These are phyloP conservation scores for Pseudomonodictys pantanalensis DNA, from an alignment of 495 filamentous ascomycete genomes.

Conservation along the genomic window DNA sequence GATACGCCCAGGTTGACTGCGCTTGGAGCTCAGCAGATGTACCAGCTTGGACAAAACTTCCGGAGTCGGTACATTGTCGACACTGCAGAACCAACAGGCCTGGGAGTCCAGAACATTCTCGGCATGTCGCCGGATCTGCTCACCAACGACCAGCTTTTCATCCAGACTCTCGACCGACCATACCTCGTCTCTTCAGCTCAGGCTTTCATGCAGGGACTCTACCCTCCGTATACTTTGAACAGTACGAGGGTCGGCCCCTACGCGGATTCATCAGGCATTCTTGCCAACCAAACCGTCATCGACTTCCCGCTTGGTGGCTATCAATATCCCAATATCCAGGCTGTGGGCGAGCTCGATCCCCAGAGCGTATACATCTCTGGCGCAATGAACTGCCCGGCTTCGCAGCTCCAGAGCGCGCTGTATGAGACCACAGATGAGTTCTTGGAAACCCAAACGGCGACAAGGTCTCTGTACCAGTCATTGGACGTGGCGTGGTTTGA, in stretches of 20 bases:
- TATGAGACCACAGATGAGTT: conserved; percentile 42
- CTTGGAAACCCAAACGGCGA: neutral
- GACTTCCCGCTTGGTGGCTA: conserved; percentile 65
- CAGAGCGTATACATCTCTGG: conserved; percentile 58
- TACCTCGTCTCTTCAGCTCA: conserved; percentile 59
- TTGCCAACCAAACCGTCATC: conserved; percentile 60
- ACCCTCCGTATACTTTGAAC: conserved; percentile 59
- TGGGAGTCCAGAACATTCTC: conserved; percentile 41
- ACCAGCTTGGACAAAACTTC: conserved; percentile 59
- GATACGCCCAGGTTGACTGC: conserved; percentile 56
- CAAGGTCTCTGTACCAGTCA: conserved; percentile 4
- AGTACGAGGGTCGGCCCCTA: conserved; percentile 41
- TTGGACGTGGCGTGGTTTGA: conserved; percentile 8
- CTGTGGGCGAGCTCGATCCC: conserved; percentile 50
- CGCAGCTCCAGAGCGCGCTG: conserved; percentile 18
- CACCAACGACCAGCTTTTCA: conserved; percentile 48
- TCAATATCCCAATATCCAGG: conserved; percentile 66
- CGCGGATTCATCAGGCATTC: conserved; percentile 39
- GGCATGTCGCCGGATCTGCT: conserved; percentile 48
- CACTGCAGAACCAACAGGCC: conserved; percentile 34
- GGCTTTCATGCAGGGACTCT: conserved; percentile 78
- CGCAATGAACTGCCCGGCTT: conserved; percentile 52
- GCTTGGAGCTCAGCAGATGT: conserved; percentile 66
- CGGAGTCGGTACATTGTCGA: conserved; percentile 44
- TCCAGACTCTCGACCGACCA: conserved; percentile 49